A percentile compares a stretch with the other conserved stretches of the same genome.
Conservation (phyloP, 257 asterid genomes). For the Euphrasia confusa region DNA sequence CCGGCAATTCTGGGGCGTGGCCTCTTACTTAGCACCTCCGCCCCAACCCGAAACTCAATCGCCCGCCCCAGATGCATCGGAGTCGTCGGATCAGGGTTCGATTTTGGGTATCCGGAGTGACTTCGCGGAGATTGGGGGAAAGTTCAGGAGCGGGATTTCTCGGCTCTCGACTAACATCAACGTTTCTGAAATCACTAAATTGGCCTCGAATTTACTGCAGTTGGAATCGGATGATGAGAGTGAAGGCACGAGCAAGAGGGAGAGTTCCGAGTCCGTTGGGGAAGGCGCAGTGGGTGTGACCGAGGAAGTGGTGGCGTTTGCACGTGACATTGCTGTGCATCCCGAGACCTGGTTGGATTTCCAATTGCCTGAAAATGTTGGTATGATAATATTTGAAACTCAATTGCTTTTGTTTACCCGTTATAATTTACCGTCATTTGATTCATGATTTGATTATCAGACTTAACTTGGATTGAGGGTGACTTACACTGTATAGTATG, state of each 20-base stretch:
- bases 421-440: neutral
- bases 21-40: slow-evolving; percentile 92
- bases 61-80: slow-evolving; percentile 26
- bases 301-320: slow-evolving; percentile 77
- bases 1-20: slow-evolving; percentile 97
- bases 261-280: slow-evolving; percentile 24
- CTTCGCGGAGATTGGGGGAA: slow-evolving; percentile 92
- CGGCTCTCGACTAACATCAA: slow-evolving; percentile 66
- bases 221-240: slow-evolving; percentile 74
- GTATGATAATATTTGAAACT: neutral
- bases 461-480: neutral
- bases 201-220: slow-evolving; percentile 80
- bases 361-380: slow-evolving; percentile 47
- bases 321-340: slow-evolving; percentile 73
- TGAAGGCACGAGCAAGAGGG: slow-evolving; percentile 27
- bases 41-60: slow-evolving; percentile 45
- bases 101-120: slow-evolving; percentile 67
- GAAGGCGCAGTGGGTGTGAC: slow-evolving; percentile 69
- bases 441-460: slow-evolving; percentile 6
- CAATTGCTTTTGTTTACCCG: neutral
- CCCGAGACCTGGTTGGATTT: slow-evolving; percentile 97
- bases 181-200: slow-evolving; percentile 80
- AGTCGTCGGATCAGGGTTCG: slow-evolving; percentile 36
- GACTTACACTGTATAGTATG: neutral
- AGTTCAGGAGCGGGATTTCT: slow-evolving; percentile 79